phyloP scores from a whole-genome alignment of 1,284 basidiomycete genomes.

The Rhodotorula sp. region DNA sequence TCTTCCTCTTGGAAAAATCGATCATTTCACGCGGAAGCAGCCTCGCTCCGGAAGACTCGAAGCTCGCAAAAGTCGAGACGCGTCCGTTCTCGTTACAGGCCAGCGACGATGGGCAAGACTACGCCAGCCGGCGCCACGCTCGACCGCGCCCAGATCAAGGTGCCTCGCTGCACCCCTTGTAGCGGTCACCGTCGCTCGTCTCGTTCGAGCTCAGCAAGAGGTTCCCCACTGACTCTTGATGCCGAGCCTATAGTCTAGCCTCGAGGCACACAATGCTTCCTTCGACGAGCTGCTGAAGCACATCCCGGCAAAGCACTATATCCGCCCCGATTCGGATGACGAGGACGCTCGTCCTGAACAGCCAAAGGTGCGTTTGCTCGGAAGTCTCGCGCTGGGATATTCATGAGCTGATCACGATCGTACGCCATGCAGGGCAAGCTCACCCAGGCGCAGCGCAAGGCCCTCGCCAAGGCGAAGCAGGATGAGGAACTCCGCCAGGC shows the following conservation, averaged over 20 bases:
- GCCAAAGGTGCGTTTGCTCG: slow-evolving; percentile 3
- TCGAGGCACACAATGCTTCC: slow-evolving; percentile 76
- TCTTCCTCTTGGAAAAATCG: not conserved
- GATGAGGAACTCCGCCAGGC: slow-evolving; percentile 52
- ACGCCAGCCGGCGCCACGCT: not conserved
- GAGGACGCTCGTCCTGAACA: slow-evolving; percentile 54
- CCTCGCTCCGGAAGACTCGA: not conserved
- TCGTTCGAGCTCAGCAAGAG: slow-evolving; percentile 2
- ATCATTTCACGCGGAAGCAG: not conserved
- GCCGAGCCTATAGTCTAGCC: slow-evolving; percentile 56
- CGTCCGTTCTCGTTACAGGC: not conserved
- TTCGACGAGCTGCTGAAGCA: slow-evolving; percentile 77
- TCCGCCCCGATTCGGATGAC: slow-evolving; percentile 67
- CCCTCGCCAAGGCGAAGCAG: slow-evolving; percentile 76
- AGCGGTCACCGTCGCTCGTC: not conserved
- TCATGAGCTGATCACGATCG: not conserved
- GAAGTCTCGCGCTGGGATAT: no score
- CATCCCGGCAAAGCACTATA: slow-evolving; percentile 84
- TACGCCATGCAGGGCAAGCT: slow-evolving; percentile 10
- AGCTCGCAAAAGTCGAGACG: slow-evolving; percentile 1
- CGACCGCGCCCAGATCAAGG: slow-evolving; percentile 14
- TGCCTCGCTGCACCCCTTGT: not conserved
- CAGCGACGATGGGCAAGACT: not conserved
- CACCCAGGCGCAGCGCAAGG: slow-evolving; percentile 72
- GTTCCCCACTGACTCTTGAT: not conserved